Conservation (phyloP, 306 rosid genomes). For the Cicer chorassanicum region DNA sequence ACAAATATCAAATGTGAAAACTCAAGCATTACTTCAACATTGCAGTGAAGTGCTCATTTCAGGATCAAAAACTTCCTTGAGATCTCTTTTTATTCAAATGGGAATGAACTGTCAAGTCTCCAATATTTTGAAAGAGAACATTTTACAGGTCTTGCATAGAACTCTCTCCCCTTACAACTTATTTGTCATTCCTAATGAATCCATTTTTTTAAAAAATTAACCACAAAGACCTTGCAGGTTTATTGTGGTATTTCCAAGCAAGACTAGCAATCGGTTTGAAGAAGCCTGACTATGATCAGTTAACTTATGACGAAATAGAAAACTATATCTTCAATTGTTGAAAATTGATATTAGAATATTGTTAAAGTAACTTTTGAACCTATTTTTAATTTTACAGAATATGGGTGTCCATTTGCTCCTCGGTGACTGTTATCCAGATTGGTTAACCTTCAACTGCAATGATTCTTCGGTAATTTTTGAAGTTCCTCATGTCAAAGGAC, state of each 20-base stretch:
- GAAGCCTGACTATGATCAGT: too few relatives aligned
- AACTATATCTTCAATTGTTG: too few relatives aligned
- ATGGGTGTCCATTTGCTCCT: not conserved
- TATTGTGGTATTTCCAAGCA: too few relatives aligned
- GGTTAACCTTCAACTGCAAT: conserved; percentile 21
- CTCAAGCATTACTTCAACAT: not conserved
- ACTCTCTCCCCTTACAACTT: not conserved
- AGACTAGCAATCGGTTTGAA: too few relatives aligned
- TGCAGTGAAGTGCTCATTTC: not conserved
- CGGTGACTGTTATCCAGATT: conserved; percentile 5
- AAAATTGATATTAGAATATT: too few relatives aligned
- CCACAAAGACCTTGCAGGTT: too few relatives aligned
- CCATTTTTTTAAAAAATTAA: too few relatives aligned
- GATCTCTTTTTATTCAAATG: conserved; percentile 28
- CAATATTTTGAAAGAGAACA: not conserved
- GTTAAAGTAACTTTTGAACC: not conserved
- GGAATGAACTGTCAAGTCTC: conserved; percentile 29
- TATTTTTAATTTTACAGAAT: not conserved
- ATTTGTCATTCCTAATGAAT: too few relatives aligned
- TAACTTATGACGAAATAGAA: too few relatives aligned
- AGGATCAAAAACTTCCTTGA: not conserved
- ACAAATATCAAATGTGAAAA: not conserved
- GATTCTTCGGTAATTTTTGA: conserved; percentile 26
- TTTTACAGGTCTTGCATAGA: conserved; percentile 20
- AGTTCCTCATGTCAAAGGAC: conserved; percentile 35